Base-by-base conservation (phyloP, 768 basidiomycete species). In the Termitomyces titanicus region DNA sequence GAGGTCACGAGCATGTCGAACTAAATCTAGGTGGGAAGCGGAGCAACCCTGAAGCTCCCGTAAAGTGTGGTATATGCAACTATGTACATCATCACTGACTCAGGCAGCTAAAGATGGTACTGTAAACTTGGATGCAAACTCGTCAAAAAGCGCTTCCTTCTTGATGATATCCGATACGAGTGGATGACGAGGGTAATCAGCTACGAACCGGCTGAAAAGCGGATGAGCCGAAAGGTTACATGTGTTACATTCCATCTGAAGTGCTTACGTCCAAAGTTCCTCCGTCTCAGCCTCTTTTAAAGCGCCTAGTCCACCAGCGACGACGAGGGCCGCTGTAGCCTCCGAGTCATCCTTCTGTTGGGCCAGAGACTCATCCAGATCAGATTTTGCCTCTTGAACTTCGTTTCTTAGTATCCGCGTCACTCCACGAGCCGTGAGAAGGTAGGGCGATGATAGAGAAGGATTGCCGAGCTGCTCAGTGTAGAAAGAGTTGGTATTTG, bases 401-500 rank as follows among this genome's bases (percentile, higher is more conserved):
- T 92, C 89, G 56, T 87, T 87, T 18, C 86, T 79, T 48, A 93
- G 72, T n/a, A 92, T 81, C 42, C 89, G 85, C 25, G 85, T 85
- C 25, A 92, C 80, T 9, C 89, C 90, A 58, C 91, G 83, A n/a
- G 88, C 83, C 20, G 88, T 86, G 39, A 93, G 78, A 31, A 93
- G 73, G 61, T 86, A 84, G 10, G 86, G 80, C 0, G 87, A 89
- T 13, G 85, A 80, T 48, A 92, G 67, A 12, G 88, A 88, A 2
- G 90, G 89, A 66, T 91, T 92, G 15, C 81, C 88, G 20, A 92
- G 73, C 66, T 93, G 91, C 62, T 94, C 91, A 5, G 86, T 87
- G 69, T 89, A 93, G 73, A 92, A 92, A 11, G 80, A 79, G 54
- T 67, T 70, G 12, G 78, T 61, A 50, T 78, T 80, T 31, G 73